A percentile compares a stretch with the other conserved stretches of the same genome.
Evolutionary conservation across 805 yeast species (phyloP).

Genomic region (Ogataea haglerorum): DNA sequence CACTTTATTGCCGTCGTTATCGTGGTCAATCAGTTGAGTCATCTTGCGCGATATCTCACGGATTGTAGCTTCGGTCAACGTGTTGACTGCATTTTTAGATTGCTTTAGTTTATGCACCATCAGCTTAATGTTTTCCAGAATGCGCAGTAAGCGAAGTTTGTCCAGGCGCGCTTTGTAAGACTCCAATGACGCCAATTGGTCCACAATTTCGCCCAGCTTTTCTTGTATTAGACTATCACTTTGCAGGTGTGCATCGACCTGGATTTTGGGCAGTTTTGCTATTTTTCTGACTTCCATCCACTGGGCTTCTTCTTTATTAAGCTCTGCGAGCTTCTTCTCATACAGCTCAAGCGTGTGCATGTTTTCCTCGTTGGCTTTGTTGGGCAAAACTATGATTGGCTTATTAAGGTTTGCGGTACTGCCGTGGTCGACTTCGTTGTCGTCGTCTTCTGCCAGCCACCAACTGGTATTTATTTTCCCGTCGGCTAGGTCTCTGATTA

Average conservation of each 20-base stretch:
- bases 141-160: conserved; percentile 10
- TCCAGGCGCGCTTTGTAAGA: conserved; percentile 8
- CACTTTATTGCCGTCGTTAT: conserved; percentile 24
- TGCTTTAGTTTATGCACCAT: conserved; percentile 27
- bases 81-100: conserved; percentile 21
- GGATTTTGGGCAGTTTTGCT: conserved; percentile 11
- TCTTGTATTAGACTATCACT: conserved; percentile 5
- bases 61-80: conserved; percentile 22
- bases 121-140: conserved; percentile 38
- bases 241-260: conserved; percentile 10
- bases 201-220: conserved; percentile 17
- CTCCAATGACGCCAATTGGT: conserved; percentile 14
- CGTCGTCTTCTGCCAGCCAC: conserved; percentile 46
- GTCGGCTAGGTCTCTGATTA: conserved; percentile 53
- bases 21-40: conserved; percentile 19
- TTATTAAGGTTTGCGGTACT: conserved; percentile 27
- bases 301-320: conserved; percentile 43
- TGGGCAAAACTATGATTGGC: conserved; percentile 44
- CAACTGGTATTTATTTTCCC: conserved; percentile 65
- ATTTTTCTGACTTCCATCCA: conserved; percentile 36
- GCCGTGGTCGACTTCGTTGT: conserved; percentile 16
- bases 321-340: conserved; percentile 39
- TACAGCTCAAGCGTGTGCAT: conserved; percentile 44
- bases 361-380: conserved; percentile 58
- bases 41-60: conserved; percentile 20